Percentiles rank a stretch among this genome's conserved stretches.
Conservation (phyloP, 441 rosid genomes). For the Gossypium davidsonii region DNA sequence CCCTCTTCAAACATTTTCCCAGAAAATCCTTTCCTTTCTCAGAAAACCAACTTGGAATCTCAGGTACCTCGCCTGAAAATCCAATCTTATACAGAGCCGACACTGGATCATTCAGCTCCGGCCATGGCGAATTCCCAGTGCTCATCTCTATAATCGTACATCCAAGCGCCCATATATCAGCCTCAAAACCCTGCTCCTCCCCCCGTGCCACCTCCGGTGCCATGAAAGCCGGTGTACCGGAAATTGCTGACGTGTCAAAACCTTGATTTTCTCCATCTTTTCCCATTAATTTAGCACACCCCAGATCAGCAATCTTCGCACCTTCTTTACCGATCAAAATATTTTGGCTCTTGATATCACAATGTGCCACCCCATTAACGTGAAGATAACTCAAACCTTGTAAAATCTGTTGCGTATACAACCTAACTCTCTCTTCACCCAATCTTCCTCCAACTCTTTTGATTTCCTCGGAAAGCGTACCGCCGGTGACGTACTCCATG, state of each 20-base stretch:
- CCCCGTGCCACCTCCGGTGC: slow-evolving; percentile 74
- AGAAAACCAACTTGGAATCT: slow-evolving; percentile 54
- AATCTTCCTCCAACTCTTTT: slow-evolving; percentile 46
- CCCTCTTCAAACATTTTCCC: slow-evolving; percentile 48
- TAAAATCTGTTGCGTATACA: slow-evolving; percentile 37
- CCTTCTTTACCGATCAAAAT: slow-evolving; percentile 14
- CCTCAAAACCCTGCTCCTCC: slow-evolving; percentile 12
- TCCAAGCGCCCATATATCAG: slow-evolving; percentile 20
- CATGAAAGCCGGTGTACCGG: slow-evolving; percentile 88
- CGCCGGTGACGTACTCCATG: slow-evolving; percentile 61
- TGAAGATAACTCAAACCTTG: slow-evolving; percentile 62
- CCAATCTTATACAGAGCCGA: slow-evolving; percentile 72
- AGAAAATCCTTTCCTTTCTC: slow-evolving; percentile 57
- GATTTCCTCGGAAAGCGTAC: slow-evolving; percentile 57
- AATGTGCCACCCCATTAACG: slow-evolving; percentile 50
- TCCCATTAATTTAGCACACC: slow-evolving; percentile 10
- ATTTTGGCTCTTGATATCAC: slow-evolving; percentile 61
- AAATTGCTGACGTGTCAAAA: background rate
- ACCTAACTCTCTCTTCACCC: slow-evolving; percentile 44
- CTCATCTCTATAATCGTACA: slow-evolving; percentile 65
- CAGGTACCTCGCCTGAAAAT: slow-evolving; percentile 57
- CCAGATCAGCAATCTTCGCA: slow-evolving; percentile 16
- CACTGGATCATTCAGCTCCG: slow-evolving; percentile 47
- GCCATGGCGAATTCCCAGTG: slow-evolving; percentile 70
- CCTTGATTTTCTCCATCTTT: background rate